These are phyloP conservation scores for Trichoderma endophyticum DNA, from an alignment of 2,329 filamentous ascomycete species.

Conservation along the genomic window DNA sequence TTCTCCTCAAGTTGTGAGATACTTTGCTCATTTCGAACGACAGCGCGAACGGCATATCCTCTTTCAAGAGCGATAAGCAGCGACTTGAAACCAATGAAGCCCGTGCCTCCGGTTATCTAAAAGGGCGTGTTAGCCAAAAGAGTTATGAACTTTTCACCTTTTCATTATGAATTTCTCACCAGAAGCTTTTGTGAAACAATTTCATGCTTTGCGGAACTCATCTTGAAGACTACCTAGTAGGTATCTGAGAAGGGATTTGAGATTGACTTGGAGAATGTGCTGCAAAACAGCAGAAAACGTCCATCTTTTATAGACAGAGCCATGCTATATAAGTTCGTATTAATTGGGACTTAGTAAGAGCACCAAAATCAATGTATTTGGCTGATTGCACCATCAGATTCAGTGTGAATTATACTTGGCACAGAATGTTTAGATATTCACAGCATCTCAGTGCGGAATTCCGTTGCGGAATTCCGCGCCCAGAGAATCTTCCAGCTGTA, in stretches of 20 bases:
- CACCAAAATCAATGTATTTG: neutral
- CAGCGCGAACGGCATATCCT: slow-evolving; percentile 12
- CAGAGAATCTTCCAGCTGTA: neutral
- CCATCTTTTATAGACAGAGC: neutral
- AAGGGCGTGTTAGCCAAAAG: neutral
- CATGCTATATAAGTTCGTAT: no score
- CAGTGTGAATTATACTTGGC: neutral
- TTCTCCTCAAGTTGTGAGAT: neutral
- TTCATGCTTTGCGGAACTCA: neutral
- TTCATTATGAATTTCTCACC: neutral
- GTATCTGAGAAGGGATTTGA: neutral
- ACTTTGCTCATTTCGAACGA: slow-evolving; percentile 13
- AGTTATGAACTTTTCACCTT: neutral
- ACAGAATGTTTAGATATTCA: neutral
- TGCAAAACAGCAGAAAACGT: neutral
- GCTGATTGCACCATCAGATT: neutral
- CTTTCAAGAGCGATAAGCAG: slow-evolving; percentile 4
- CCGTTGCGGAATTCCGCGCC: neutral
- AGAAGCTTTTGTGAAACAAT: neutral
- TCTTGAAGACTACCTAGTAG: neutral
- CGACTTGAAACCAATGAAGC: slow-evolving; percentile 12
- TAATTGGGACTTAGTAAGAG: no score
- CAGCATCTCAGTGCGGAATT: neutral
- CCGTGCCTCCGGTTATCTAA: slow-evolving; percentile 32
- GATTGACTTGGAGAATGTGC: neutral